Conservation (phyloP, 73 alveolate species). For the Paramecium sonneborni region DNA sequence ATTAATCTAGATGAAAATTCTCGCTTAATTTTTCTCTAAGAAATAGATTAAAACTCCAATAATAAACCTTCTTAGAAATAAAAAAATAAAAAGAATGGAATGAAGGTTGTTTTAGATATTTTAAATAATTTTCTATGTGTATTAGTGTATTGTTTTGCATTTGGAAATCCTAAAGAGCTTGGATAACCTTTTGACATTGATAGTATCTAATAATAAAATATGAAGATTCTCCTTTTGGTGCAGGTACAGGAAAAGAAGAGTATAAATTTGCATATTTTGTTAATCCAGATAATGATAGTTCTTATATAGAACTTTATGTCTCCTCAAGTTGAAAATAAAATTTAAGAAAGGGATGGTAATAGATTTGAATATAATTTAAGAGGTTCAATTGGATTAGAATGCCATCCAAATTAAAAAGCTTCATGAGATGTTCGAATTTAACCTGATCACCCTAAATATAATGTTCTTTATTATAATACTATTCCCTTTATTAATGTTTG, state of each 20-base stretch:
- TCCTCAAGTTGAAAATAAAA: not conserved
- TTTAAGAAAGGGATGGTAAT: not conserved
- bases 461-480: not conserved
- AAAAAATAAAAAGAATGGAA: not conserved
- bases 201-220: not conserved
- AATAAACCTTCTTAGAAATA: too few relatives aligned
- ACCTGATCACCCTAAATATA: conserved; percentile 8
- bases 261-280: conserved; percentile 58
- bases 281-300: conserved; percentile 44
- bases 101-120: not conserved
- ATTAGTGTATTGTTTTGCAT: conserved; percentile 28
- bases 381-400: not conserved
- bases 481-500: conserved; percentile 27
- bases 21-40: not conserved
- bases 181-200: conserved; percentile 49
- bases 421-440: conserved; percentile 10
- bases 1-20: too few relatives aligned
- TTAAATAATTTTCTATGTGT: not conserved
- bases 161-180: not conserved
- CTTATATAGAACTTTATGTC: conserved; percentile 52
- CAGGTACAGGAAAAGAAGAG: conserved; percentile 18
- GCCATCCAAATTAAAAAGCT: not conserved
- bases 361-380: not conserved
- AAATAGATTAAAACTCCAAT: not conserved
- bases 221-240: conserved; percentile 7